phyloP scores from a whole-genome alignment of 306 rosid species.

The Inga laurina region DNA sequence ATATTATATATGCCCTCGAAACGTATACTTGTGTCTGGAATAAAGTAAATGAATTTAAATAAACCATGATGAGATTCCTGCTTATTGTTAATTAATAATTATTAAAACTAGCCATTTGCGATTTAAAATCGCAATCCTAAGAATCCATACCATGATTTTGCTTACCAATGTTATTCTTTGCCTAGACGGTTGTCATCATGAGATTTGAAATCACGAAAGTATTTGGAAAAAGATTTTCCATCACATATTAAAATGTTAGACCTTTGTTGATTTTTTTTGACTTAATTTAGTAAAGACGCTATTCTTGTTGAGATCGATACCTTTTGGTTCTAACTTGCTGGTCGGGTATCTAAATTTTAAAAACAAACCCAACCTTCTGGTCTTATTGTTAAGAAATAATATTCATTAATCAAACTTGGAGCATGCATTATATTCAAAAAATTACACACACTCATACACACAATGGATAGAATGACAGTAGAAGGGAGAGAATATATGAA shows the following conservation, averaged over 20 bases:
- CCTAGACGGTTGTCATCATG: constrained; percentile 45
- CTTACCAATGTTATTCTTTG: constrained; percentile 41
- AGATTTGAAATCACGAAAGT: constrained; percentile 55
- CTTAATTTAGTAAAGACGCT: constrained; percentile 25
- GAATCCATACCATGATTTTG: constrained; percentile 40
- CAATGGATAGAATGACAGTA: constrained; percentile 10
- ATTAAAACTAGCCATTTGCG: constrained; percentile 13
- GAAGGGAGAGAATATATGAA: constrained; percentile 11
- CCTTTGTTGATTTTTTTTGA: constrained; percentile 23
- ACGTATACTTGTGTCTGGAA: constrained; percentile 30
- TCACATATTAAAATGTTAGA: constrained; percentile 25
- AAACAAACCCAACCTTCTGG: background rate
- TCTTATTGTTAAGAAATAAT: background rate
- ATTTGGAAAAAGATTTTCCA: constrained; percentile 35
- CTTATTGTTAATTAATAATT: constrained; percentile 22
- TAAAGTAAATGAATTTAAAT: constrained; percentile 35
- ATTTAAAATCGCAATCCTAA: constrained; percentile 28
- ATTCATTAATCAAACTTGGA: constrained; percentile 3
- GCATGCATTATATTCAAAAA: constrained; percentile 2
- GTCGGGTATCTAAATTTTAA: constrained; percentile 19
- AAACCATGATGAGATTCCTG: constrained; percentile 34
- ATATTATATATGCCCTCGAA: constrained; percentile 25
- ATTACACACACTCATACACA: background rate
- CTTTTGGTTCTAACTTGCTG: constrained; percentile 14
- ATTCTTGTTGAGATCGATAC: constrained; percentile 2